A percentile compares a stretch with the other conserved stretches of the same genome.
phyloP scores from a whole-genome alignment of 345 rosid species.

The Eutrema japonicum region DNA sequence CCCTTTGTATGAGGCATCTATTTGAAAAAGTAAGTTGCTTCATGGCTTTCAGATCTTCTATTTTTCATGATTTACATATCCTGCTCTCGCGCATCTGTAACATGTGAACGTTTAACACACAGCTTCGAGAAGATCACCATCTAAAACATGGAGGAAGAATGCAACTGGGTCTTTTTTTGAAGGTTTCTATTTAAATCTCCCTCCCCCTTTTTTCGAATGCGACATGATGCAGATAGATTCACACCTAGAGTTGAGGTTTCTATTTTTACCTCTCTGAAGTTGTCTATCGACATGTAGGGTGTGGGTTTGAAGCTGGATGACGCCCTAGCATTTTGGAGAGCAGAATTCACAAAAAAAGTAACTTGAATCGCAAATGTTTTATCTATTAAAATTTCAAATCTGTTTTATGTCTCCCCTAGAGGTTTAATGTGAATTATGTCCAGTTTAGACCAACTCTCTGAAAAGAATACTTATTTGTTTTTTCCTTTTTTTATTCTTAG shows the following conservation, averaged over 20 bases:
- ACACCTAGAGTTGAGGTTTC: conserved; percentile 17
- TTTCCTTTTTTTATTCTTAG: conserved; percentile 44
- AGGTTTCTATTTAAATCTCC: conserved; percentile 55
- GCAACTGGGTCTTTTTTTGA: conserved; percentile 92
- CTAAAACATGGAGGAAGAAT: conserved; percentile 96
- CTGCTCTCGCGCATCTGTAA: conserved; percentile 15
- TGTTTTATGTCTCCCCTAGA: background rate
- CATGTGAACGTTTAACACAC: conserved; percentile 32
- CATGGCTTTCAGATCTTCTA: background rate
- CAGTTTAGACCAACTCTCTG: background rate
- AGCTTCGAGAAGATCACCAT: conserved; percentile 96
- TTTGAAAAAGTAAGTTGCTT: conserved; percentile 70
- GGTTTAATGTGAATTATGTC: background rate
- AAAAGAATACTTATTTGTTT: background rate
- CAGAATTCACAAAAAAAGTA: conserved; percentile 87
- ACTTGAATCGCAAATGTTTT: conserved; percentile 22
- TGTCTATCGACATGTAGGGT: conserved; percentile 52
- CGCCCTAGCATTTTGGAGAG: conserved; percentile 94
- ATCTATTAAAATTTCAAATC: background rate
- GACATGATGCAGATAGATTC: conserved; percentile 11
- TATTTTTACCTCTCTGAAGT: conserved; percentile 3
- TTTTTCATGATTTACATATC: conserved; percentile 17
- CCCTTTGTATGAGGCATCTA: conserved; percentile 90
- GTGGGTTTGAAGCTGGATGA: conserved; percentile 93
- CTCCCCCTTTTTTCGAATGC: background rate